Percentiles rank a stretch among this genome's conserved stretches.
Evolutionary conservation across 2,329 filamentous ascomycete genomes (phyloP).

Genomic region (Didymella sp.): DNA sequence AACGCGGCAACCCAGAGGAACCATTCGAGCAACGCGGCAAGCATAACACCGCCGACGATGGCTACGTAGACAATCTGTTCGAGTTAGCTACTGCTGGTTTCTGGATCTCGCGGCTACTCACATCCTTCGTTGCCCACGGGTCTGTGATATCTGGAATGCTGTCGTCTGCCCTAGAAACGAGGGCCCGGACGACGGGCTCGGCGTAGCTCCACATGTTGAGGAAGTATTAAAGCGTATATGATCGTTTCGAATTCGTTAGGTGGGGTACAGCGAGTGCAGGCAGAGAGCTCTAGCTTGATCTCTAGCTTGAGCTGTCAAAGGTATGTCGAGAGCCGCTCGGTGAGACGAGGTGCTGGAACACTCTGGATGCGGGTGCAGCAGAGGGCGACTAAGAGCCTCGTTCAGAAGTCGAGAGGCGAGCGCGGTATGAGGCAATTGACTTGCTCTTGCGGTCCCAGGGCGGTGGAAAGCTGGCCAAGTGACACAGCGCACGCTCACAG

Average conservation of each 20-base stretch:
- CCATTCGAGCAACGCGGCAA: slow-evolving; percentile 90
- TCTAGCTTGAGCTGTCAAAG: slow-evolving; percentile 18
- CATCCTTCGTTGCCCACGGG: slow-evolving; percentile 51
- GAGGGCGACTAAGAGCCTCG: slow-evolving; percentile 19
- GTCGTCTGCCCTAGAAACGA: slow-evolving; percentile 39
- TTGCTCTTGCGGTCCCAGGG: slow-evolving; percentile 26
- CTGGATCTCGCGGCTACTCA: slow-evolving; percentile 34
- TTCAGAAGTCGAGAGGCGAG: slow-evolving; percentile 25
- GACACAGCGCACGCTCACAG: slow-evolving; percentile 39
- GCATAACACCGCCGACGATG: slow-evolving; percentile 80
- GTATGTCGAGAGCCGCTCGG: slow-evolving; percentile 7
- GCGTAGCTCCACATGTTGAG: slow-evolving; percentile 37
- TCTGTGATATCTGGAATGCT: slow-evolving; percentile 44
- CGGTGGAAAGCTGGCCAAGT: slow-evolving; percentile 34
- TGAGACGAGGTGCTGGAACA: slow-evolving; percentile 18
- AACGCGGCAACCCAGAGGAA: slow-evolving; percentile 95
- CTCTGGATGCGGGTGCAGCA: slow-evolving; percentile 13
- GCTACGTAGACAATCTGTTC: slow-evolving; percentile 81
- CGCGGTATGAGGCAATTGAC: slow-evolving; percentile 22
- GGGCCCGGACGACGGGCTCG: slow-evolving; percentile 29
- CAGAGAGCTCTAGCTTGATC: slow-evolving; percentile 17
- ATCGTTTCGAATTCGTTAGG: slow-evolving; percentile 26
- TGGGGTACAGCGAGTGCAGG: slow-evolving; percentile 21
- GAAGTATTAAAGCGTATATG: slow-evolving; percentile 27
- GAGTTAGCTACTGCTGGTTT: slow-evolving; percentile 22